Base-by-base conservation (phyloP, 768 basidiomycete genomes). In the Termitomyces titanicus region DNA sequence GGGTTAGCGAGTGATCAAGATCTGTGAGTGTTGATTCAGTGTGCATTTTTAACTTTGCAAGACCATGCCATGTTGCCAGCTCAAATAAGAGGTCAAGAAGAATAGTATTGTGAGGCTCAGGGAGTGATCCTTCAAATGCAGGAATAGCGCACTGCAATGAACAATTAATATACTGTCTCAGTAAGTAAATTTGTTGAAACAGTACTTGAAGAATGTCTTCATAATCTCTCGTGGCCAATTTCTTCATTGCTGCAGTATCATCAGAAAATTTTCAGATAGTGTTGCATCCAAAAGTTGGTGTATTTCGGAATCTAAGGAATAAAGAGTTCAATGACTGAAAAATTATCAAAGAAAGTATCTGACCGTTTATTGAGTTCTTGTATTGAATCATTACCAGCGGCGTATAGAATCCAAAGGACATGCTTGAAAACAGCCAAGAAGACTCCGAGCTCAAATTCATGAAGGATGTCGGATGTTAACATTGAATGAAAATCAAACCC, bases 191-290 rank as follows among this genome's bases (percentile, higher is more conserved):
- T 25, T 35, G 3, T 17, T 58, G 47, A 20, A 20, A 18, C 48
- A n/a, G 13, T 47, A 63, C 71, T 61, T n/a, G n/a, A n/a, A n/a
- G n/a, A n/a, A n/a, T n/a, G n/a, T n/a, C n/a, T n/a, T n/a, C n/a
- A n/a, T n/a, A 73, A 42, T 73, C 64, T 0, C 57, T 44, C 7
- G 66, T 68, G 8, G 63, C 62, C 1, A 63, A 35, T 9, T 69
- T 62, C 38, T 62, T 60, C 50, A 68, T 58, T 9, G 66, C 63
- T 0, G 65, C 57, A 0, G 65, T 55, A 35, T 68, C 64, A 3
- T 47, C 34, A 17, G 55, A 47, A 46, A 72, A 70, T 15, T 54
- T 42, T 0, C 60, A 48, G 7, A 74, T 72, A 0, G 61, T 55
- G 1, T 51, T 56, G 2, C 50, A 12, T 6, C 56, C 61, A 61